Conservation (phyloP, 768 basidiomycete genomes). For the Lanmaoa rubissima region DNA sequence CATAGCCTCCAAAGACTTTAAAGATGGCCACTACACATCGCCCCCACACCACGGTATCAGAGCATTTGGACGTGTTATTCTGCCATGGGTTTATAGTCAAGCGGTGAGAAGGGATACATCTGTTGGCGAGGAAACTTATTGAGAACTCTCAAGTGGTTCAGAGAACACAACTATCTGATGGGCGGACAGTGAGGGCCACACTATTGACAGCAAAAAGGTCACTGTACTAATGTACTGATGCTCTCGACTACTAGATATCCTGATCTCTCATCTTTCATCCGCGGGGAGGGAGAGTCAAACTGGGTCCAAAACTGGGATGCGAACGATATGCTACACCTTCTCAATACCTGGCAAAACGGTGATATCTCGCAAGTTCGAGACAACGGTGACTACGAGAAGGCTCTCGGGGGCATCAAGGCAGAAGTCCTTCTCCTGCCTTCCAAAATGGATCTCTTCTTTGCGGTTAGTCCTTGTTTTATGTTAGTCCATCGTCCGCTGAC, state of each 20-base stretch:
- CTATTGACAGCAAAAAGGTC: not conserved
- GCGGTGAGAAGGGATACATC: slow-evolving; percentile 67
- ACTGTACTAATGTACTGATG: not conserved
- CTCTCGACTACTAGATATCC: slow-evolving; percentile 38
- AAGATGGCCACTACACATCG: slow-evolving; percentile 49
- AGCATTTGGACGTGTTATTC: slow-evolving; percentile 54
- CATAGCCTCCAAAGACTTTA: slow-evolving; percentile 49
- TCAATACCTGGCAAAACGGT: slow-evolving; percentile 49
- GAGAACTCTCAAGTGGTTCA: slow-evolving; percentile 45
- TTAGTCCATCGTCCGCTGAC: not conserved
- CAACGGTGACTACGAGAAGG: slow-evolving; percentile 41
- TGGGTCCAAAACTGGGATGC: slow-evolving; percentile 50
- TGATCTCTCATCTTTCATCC: slow-evolving; percentile 46
- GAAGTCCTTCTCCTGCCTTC: slow-evolving; percentile 55
- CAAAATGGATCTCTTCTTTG: slow-evolving; percentile 57
- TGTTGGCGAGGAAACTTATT: slow-evolving; percentile 59
- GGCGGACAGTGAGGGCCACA: slow-evolving; percentile 35
- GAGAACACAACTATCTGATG: slow-evolving; percentile 42
- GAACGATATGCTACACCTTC: slow-evolving; percentile 50
- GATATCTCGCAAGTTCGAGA: slow-evolving; percentile 47
- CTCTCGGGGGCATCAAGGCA: slow-evolving; percentile 44
- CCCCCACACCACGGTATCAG: slow-evolving; percentile 47
- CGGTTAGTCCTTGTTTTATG: slow-evolving; percentile 30
- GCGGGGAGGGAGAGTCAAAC: slow-evolving; percentile 47
- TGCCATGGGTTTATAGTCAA: slow-evolving; percentile 55